A percentile compares a stretch with the other conserved stretches of the same genome.
Evolutionary conservation across 257 asterid genomes (phyloP).

Genomic region (Primulina tabacum): DNA sequence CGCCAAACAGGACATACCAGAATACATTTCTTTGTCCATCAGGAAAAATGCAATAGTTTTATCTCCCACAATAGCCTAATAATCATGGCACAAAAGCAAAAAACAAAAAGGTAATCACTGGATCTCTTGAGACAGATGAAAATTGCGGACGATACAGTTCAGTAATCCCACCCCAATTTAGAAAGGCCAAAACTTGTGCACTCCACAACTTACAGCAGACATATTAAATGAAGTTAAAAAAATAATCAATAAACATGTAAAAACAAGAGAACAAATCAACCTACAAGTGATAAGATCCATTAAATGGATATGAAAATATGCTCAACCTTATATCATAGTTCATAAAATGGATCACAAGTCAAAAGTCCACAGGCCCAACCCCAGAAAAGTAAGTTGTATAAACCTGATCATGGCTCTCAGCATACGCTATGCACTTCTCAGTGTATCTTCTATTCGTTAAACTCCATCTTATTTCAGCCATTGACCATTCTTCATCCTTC

Average conservation of each 20-base stretch:
- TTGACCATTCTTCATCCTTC: conserved; percentile 78
- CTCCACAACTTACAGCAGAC: neutral
- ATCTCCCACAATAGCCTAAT: conserved; percentile 94
- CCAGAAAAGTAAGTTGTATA: conserved; percentile 9
- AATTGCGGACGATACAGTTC: conserved; percentile 3
- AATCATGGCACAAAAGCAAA: conserved; percentile 31
- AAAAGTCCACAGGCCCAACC: conserved; percentile 13
- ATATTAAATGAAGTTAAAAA: neutral
- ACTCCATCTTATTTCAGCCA: conserved; percentile 69
- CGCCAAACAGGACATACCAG: conserved; percentile 85
- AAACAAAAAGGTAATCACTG: conserved; percentile 11
- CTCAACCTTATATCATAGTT: neutral
- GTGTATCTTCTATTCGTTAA: conserved; percentile 89
- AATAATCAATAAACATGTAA: conserved; percentile 6
- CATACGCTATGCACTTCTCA: conserved; percentile 94
- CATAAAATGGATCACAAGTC: conserved; percentile 4
- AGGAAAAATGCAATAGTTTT: conserved; percentile 81
- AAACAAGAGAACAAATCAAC: neutral
- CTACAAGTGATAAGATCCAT: neutral
- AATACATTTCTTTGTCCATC: conserved; percentile 96
- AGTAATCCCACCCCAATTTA: conserved; percentile 4
- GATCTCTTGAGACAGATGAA: conserved; percentile 14
- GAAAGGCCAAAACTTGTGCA: neutral
- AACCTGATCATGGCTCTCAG: conserved; percentile 99
- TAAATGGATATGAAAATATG: neutral